Base-by-base conservation (phyloP, 2,329 filamentous ascomycete genomes). In the Lachnellula occidentalis region DNA sequence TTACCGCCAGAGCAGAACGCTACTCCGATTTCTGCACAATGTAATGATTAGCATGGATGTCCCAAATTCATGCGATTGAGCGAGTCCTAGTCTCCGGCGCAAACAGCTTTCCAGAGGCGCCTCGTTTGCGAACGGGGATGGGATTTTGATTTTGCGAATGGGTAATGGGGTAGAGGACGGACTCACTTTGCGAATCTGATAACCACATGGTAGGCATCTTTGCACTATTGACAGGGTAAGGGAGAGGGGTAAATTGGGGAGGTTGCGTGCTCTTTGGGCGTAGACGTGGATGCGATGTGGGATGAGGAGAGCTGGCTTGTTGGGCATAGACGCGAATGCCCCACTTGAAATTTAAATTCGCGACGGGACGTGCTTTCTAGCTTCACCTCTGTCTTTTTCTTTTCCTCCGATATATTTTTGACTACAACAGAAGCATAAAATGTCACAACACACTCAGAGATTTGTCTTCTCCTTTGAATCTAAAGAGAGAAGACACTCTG, bases 1-100 rank as follows among this genome's bases (percentile, higher is more conserved):
- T 65, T 86, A 96, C 92, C 92, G 69, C 91, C 92, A 69, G 90
- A 94, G 81, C 94, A 97, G 78, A 99, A 99, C 71, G 92, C 90
- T 60, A 96, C 92, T 65, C 94, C 94, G 68, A 97, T 88, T 74
- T 99, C 94, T 97, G 68, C 47, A 61, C 54, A 36, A 52, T 34
- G 53, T 11, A 5, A 6, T 21, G n/a, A 51, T 69, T 64, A 72
- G 68, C 64, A 58, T 53, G 37, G 48, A 27, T 52, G 36, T 42
- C 55, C 45, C 53, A n/a, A 42, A 46, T 5, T 7, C 15, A 5
- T 34, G 51, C 47, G 53, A 57, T 62, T 60, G 51, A 46, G 49
- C 17, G 8, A 15, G 17, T 45, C 43, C 41, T 8, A 7, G 6
- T 22, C 39, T 51, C 54, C 58, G 63, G 61, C 61, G 59, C 63